phyloP scores from a whole-genome alignment of 192 early-diverging fungal species.

The Entomortierella beljakovae region DNA sequence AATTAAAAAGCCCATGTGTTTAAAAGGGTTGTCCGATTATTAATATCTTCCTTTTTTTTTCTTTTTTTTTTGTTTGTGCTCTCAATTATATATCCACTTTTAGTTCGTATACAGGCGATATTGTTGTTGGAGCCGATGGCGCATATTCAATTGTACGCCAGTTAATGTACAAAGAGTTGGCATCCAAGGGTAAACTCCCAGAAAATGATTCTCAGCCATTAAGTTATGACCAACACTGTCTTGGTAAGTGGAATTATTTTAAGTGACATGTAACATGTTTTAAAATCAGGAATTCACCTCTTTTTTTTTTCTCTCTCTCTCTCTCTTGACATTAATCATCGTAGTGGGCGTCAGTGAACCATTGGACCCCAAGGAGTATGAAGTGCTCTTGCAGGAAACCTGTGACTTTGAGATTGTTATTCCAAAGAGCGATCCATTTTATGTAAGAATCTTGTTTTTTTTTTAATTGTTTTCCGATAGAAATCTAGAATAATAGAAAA shows the following conservation, averaged over 20 bases:
- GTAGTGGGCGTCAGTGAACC: slow-evolving; percentile 48
- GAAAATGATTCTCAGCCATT: slow-evolving; percentile 36
- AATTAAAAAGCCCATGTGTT: no score
- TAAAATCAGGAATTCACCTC: background rate
- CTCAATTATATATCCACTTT: background rate
- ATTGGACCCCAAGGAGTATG: slow-evolving; percentile 34
- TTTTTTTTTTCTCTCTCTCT: no score
- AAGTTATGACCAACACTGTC: slow-evolving; percentile 48
- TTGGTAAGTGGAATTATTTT: slow-evolving; percentile 10
- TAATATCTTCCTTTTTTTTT: no score
- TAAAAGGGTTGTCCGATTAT: no score
- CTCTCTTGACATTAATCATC: background rate
- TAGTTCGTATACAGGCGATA: slow-evolving; percentile 31
- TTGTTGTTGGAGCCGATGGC: slow-evolving; percentile 47
- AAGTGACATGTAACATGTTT: no score
- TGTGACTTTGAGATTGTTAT: slow-evolving; percentile 53
- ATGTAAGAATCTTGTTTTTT: slow-evolving; percentile 8
- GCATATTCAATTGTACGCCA: slow-evolving; percentile 37
- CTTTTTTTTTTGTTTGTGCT: no score
- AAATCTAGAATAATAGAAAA: background rate
- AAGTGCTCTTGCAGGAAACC: slow-evolving; percentile 32
- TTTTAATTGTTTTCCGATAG: background rate
- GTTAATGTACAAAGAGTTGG: slow-evolving; percentile 33
- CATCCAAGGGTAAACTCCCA: slow-evolving; percentile 19
- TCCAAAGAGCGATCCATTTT: slow-evolving; percentile 48